A percentile compares a stretch with the other conserved stretches of the same genome.
These are phyloP conservation scores for Clarireedia paspali DNA, from an alignment of 2,329 filamentous ascomycete species.

Conservation along the genomic window DNA sequence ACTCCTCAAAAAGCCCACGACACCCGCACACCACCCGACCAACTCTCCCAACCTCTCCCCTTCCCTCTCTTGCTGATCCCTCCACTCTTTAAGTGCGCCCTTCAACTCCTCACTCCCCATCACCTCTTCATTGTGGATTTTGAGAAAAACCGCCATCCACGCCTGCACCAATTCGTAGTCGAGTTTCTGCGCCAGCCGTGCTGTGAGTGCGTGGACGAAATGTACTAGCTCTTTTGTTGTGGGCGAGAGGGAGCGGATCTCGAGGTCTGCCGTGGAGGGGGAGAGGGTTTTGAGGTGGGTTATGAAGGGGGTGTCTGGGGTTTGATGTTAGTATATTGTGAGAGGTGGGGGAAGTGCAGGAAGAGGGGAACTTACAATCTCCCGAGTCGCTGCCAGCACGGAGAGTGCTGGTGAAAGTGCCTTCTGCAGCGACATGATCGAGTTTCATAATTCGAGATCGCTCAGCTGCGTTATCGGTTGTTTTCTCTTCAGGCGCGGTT, in stretches of 20 bases:
- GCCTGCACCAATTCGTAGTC: constrained; percentile 94
- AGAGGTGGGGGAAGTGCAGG: not conserved
- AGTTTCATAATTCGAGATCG: constrained; percentile 63
- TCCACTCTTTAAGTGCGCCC: constrained; percentile 60
- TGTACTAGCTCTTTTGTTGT: constrained; percentile 53
- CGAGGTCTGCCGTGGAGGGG: constrained; percentile 81
- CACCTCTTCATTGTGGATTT: constrained; percentile 62
- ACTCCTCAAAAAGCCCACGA: constrained; percentile 71
- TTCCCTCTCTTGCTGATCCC: constrained; percentile 63
- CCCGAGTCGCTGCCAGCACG: constrained; percentile 44
- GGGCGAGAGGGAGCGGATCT: constrained; percentile 71
- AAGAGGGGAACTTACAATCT: constrained; percentile 46
- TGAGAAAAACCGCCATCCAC: constrained; percentile 94
- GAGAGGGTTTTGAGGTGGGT: constrained; percentile 72
- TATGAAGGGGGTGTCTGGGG: constrained; percentile 57
- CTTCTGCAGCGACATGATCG: constrained; percentile 49
- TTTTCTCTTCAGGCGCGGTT: constrained; percentile 22
- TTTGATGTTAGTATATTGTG: constrained; percentile 12
- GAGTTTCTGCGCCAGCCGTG: constrained; percentile 55
- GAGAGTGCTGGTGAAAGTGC: constrained; percentile 51
- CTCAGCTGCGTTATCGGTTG: constrained; percentile 34
- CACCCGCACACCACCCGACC: constrained; percentile 81
- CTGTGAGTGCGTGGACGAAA: constrained; percentile 77
- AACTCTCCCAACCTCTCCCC: constrained; percentile 62
- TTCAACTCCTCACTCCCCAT: constrained; percentile 40